Conservation (phyloP, 2,329 filamentous ascomycete genomes). For the Aureobasidium pullulans region DNA sequence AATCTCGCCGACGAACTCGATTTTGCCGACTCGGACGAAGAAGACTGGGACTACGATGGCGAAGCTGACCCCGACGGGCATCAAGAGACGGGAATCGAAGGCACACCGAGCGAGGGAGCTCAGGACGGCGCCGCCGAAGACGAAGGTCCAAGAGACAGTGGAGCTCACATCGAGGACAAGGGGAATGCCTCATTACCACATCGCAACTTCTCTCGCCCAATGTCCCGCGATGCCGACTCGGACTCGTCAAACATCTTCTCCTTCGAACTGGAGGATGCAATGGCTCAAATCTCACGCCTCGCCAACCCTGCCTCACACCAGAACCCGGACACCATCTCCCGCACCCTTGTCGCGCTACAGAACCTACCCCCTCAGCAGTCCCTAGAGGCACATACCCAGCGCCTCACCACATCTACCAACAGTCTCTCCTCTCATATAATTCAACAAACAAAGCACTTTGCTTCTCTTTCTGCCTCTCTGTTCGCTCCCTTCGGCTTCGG, state of each 20-base stretch:
- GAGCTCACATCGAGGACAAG: constrained; percentile 37
- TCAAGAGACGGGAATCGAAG: not conserved
- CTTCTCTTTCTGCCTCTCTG: constrained; percentile 63
- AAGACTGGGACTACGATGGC: constrained; percentile 16
- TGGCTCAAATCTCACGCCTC: constrained; percentile 28
- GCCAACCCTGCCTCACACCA: constrained; percentile 22
- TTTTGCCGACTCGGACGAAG: constrained; percentile 52
- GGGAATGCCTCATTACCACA: constrained; percentile 26
- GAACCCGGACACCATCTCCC: constrained; percentile 26
- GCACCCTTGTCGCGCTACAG: constrained; percentile 25
- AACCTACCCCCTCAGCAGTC: constrained; percentile 28
- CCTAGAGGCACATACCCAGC: constrained; percentile 27
- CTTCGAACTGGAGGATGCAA: constrained; percentile 28
- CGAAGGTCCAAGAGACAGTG: constrained; percentile 38
- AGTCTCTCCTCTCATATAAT: constrained; percentile 62
- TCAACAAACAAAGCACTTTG: constrained; percentile 68
- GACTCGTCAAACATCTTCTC: constrained; percentile 29
- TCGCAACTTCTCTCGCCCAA: constrained; percentile 25
- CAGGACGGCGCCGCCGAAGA: constrained; percentile 8
- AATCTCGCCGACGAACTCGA: constrained; percentile 77
- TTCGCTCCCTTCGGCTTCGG: constrained; percentile 61
- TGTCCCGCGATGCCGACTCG: not conserved
- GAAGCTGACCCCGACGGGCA: not conserved
- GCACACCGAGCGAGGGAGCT: constrained; percentile 22
- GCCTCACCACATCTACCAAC: constrained; percentile 29